phyloP scores from a whole-genome alignment of 139 green algal species.

The Closterium sp. region DNA sequence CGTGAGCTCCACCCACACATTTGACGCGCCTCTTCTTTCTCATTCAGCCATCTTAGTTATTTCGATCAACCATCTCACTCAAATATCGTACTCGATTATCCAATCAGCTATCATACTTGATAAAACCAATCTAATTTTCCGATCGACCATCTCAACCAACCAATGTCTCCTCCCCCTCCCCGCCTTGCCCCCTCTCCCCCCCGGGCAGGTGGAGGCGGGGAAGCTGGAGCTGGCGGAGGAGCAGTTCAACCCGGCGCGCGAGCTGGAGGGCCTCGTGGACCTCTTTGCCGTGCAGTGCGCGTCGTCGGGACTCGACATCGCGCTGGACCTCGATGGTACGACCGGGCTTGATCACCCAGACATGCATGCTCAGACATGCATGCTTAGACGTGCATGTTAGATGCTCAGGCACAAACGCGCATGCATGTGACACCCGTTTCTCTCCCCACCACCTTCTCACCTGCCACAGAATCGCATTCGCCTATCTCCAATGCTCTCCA shows the following conservation, averaged over 20 bases:
- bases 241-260: neutral
- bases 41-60: no score
- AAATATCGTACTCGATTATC: no score
- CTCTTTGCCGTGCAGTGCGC: neutral
- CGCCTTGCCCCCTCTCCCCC: neutral
- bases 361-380: neutral
- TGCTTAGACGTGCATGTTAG: neutral
- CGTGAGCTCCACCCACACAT: no score
- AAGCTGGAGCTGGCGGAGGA: neutral
- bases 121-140: no score
- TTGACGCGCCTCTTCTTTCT: no score
- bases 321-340: neutral
- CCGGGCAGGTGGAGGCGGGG: neutral
- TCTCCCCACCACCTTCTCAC: neutral
- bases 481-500: neutral
- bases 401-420: no score
- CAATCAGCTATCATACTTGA: no score
- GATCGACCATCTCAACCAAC: no score
- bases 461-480: neutral
- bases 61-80: no score
- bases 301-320: neutral
- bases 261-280: constrained; percentile 1
- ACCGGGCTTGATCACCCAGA: neutral
- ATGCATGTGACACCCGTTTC: neutral
- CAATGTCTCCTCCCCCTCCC: neutral